Evolutionary conservation across 2,329 filamentous ascomycete species (phyloP).

Genomic region (Trichoderma cornu-damae): DNA sequence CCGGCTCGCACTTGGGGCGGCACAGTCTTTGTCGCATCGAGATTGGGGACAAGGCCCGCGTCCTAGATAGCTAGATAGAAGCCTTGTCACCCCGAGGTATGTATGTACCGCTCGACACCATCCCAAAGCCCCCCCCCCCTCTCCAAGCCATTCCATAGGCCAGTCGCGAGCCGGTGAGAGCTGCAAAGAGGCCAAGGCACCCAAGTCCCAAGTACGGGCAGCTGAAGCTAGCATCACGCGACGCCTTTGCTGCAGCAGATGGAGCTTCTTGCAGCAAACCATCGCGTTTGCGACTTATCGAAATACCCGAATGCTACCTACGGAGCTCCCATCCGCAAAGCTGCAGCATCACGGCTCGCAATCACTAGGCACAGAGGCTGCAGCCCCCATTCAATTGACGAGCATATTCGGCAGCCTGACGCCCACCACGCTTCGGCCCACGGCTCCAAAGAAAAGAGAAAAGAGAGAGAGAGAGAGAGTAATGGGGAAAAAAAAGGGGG

Average conservation of each 20-base stretch:
- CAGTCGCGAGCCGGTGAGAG: background rate
- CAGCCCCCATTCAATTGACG: too few species aligned
- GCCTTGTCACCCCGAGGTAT: background rate
- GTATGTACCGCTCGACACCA: too few species aligned
- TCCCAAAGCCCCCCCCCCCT: too few species aligned
- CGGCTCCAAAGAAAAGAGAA: too few species aligned
- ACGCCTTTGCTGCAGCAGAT: conserved; percentile 3
- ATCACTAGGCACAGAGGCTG: too few species aligned
- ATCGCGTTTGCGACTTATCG: background rate
- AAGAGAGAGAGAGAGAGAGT: too few species aligned
- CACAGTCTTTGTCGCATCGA: conserved; percentile 10
- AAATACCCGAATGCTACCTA: background rate
- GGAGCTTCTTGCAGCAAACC: background rate
- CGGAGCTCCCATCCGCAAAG: background rate
- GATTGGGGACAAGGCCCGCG: too few species aligned
- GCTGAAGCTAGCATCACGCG: conserved; percentile 8
- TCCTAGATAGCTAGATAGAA: background rate
- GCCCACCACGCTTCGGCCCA: background rate
- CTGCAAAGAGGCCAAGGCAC: conserved; percentile 2
- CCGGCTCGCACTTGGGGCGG: background rate
- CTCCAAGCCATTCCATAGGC: conserved; percentile 1
- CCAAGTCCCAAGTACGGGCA: background rate
- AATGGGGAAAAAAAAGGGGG: too few species aligned
- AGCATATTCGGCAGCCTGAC: too few species aligned
- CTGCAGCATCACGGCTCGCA: too few species aligned